Conservation (phyloP, 345 rosid genomes). For the Firmiana major region DNA sequence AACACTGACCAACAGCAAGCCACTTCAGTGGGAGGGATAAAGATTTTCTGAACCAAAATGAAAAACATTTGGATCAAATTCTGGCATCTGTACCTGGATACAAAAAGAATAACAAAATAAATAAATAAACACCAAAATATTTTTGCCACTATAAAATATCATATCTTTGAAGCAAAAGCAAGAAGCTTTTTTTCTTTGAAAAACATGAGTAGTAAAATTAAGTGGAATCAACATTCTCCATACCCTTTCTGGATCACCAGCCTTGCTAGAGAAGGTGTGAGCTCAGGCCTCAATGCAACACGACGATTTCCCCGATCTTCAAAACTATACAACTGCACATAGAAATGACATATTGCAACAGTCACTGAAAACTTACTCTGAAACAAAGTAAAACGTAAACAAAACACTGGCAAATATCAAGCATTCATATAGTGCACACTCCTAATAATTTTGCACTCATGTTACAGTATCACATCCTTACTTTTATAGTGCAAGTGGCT, state of each 20-base stretch:
- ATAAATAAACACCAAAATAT: slow-evolving; percentile 19
- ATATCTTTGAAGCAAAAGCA: neutral
- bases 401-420: neutral
- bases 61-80: slow-evolving; percentile 48
- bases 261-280: slow-evolving; percentile 92
- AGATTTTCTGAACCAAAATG: slow-evolving; percentile 83
- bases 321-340: slow-evolving; percentile 78
- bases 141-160: neutral
- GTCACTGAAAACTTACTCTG: neutral
- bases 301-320: slow-evolving; percentile 95
- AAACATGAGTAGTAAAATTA: slow-evolving; percentile 1
- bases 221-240: slow-evolving; percentile 1
- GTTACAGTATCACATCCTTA: neutral
- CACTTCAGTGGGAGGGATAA: slow-evolving; percentile 88
- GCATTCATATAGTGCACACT: neutral
- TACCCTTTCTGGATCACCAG: slow-evolving; percentile 97
- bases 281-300: slow-evolving; percentile 98
- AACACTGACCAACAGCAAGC: slow-evolving; percentile 95
- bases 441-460: neutral
- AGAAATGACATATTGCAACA: neutral
- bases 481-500: neutral
- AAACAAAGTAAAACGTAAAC: neutral
- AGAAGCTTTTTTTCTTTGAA: neutral
- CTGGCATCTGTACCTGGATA: slow-evolving; percentile 59
- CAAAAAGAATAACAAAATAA: slow-evolving; percentile 32